Evolutionary conservation across 768 basidiomycete species (phyloP).

Genomic region (Podaxis carcinomalis): DNA sequence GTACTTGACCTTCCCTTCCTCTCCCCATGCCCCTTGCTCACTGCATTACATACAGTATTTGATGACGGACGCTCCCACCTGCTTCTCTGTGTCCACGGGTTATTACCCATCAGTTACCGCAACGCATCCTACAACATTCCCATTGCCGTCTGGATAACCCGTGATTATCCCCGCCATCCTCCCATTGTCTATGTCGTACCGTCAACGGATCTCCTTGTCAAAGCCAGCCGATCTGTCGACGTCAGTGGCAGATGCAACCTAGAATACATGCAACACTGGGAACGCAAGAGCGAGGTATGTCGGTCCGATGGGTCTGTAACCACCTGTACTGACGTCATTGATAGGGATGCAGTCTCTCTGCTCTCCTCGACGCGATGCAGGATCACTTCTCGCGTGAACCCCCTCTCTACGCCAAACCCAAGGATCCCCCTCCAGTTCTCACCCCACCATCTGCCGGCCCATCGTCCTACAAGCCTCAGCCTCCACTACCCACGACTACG

Average conservation of each 20-base stretch:
- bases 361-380: conserved; percentile 73
- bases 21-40: conserved; percentile 8
- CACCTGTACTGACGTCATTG: conserved; percentile 13
- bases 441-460: background rate
- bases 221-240: conserved; percentile 71
- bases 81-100: conserved; percentile 86
- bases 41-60: conserved; percentile 52
- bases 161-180: conserved; percentile 76
- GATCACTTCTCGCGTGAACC: conserved; percentile 81
- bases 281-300: conserved; percentile 77
- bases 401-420: conserved; percentile 86
- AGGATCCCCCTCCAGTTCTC: conserved; percentile 17
- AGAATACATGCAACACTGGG: conserved; percentile 76
- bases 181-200: conserved; percentile 93
- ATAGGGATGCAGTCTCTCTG: conserved; percentile 75
- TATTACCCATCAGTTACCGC: conserved; percentile 83
- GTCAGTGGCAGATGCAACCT: conserved; percentile 70
- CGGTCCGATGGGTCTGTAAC: conserved; percentile 12
- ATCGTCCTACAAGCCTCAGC: background rate
- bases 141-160: conserved; percentile 81
- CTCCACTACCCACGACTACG: conserved; percentile 10
- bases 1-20: conserved; percentile 28
- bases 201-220: conserved; percentile 85
- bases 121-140: conserved; percentile 88
- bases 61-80: conserved; percentile 94